Percentiles rank a stretch among this genome's conserved stretches.
Evolutionary conservation across 805 yeast species (phyloP).

Genomic region (Hyphopichia homilentoma): DNA sequence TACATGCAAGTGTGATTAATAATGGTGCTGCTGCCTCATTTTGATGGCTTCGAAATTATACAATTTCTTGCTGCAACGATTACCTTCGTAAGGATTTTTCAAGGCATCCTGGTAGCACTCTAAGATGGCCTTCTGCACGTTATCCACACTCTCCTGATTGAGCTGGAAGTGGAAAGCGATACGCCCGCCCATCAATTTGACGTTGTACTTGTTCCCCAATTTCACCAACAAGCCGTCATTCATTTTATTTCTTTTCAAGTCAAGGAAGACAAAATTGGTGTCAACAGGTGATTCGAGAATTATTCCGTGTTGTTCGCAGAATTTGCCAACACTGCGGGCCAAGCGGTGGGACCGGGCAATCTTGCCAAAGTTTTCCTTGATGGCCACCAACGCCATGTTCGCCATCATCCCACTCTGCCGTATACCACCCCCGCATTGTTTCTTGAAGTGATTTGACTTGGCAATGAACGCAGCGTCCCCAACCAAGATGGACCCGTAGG

Average conservation of each 20-base stretch:
- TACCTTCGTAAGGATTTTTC: conserved; percentile 43
- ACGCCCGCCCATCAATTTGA: conserved; percentile 69
- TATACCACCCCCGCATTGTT: conserved; percentile 92
- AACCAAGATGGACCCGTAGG: conserved; percentile 85
- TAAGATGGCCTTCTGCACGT: conserved; percentile 44
- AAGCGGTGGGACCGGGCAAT: conserved; percentile 47
- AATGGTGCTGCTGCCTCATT: background rate
- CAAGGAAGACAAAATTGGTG: conserved; percentile 80
- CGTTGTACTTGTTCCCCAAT: conserved; percentile 54
- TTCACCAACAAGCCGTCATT: conserved; percentile 52
- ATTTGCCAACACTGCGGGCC: conserved; percentile 51
- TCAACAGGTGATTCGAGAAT: conserved; percentile 70
- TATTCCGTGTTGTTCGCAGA: conserved; percentile 52
- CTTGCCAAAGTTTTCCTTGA: conserved; percentile 67
- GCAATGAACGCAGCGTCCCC: conserved; percentile 56
- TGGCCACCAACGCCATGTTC: conserved; percentile 75
- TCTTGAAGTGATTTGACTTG: conserved; percentile 80
- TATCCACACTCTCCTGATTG: conserved; percentile 25
- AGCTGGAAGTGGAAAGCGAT: conserved; percentile 70
- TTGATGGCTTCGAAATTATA: conserved; percentile 1
- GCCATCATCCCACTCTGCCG: conserved; percentile 84
- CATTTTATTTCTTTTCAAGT: conserved; percentile 50
- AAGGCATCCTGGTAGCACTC: conserved; percentile 58
- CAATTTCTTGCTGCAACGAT: background rate
- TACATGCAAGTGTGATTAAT: background rate